Percentiles rank a stretch among this genome's conserved stretches.
Conservation (phyloP, 169 alveolate species). For the Eimeria acervulina region DNA sequence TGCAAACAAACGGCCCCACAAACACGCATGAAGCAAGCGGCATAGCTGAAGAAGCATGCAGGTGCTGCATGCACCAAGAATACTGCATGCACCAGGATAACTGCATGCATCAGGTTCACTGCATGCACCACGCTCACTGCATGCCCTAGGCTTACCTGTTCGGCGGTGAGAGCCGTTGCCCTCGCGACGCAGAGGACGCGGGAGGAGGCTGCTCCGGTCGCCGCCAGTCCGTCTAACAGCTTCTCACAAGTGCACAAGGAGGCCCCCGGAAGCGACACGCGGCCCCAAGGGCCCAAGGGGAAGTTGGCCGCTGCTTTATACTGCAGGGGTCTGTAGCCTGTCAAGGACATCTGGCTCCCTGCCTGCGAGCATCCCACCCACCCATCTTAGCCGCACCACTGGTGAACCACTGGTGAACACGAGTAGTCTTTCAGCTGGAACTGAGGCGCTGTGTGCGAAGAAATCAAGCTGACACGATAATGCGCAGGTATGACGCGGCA, state of each 20-base stretch:
- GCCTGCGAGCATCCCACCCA: slow-evolving; percentile 44
- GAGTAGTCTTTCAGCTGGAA: not conserved
- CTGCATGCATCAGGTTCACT: no score
- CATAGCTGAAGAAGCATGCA: not conserved
- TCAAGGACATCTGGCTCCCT: slow-evolving; percentile 23
- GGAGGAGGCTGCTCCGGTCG: not conserved
- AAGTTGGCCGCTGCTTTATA: slow-evolving; percentile 16
- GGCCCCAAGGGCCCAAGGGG: slow-evolving; percentile 66
- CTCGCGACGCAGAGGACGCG: slow-evolving; percentile 35
- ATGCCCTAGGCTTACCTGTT: not conserved
- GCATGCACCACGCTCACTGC: no score
- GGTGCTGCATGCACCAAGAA: not conserved
- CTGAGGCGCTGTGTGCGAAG: not conserved
- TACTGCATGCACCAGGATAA: not conserved
- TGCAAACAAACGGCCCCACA: not conserved
- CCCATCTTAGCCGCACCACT: not conserved
- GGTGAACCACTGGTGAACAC: not conserved
- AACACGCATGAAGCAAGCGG: not conserved
- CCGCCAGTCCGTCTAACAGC: not conserved
- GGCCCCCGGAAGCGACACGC: slow-evolving; percentile 21
- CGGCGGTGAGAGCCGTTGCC: slow-evolving; percentile 32
- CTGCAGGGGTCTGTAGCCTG: slow-evolving; percentile 51
- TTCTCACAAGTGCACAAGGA: slow-evolving; percentile 48
- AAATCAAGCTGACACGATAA: not conserved
- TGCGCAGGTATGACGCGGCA: not conserved